These are phyloP conservation scores for Tulasnella sp. DNA, from an alignment of 768 basidiomycete species.

Conservation along the genomic window DNA sequence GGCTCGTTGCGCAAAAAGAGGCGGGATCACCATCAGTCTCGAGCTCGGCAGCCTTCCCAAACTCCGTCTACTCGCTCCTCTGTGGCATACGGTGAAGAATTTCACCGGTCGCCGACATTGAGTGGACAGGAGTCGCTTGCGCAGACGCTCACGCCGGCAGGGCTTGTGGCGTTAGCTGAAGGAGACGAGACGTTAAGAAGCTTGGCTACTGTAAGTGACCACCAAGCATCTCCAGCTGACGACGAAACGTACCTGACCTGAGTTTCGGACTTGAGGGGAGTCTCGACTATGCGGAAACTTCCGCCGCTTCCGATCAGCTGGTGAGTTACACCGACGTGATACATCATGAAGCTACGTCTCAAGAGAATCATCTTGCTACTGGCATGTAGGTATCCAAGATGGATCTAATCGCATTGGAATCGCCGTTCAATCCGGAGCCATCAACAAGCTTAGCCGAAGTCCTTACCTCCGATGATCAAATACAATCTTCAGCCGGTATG, in stretches of 20 bases:
- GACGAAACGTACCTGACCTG: too few relatives aligned
- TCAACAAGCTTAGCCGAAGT: constrained; percentile 11
- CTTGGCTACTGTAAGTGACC: neutral
- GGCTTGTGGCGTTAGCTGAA: neutral
- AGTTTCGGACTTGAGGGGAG: too few relatives aligned
- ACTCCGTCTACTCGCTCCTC: neutral
- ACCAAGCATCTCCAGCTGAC: neutral
- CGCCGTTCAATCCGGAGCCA: constrained; percentile 49
- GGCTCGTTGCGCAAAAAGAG: neutral
- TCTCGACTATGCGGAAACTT: too few relatives aligned
- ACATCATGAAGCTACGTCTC: neutral
- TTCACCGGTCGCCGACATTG: neutral
- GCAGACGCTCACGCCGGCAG: neutral
- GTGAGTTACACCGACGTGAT: neutral
- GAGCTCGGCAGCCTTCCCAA: neutral
- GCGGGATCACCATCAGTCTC: neutral
- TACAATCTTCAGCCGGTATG: neutral
- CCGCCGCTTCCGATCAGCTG: neutral
- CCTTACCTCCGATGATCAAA: neutral
- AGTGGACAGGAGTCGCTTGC: neutral
- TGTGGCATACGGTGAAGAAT: neutral
- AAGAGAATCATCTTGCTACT: neutral
- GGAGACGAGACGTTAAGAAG: neutral
- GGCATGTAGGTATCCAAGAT: constrained; percentile 24
- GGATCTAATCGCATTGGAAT: constrained; percentile 67